phyloP scores from a whole-genome alignment of 2,329 filamentous ascomycete genomes.

The Botrytis fabae region DNA sequence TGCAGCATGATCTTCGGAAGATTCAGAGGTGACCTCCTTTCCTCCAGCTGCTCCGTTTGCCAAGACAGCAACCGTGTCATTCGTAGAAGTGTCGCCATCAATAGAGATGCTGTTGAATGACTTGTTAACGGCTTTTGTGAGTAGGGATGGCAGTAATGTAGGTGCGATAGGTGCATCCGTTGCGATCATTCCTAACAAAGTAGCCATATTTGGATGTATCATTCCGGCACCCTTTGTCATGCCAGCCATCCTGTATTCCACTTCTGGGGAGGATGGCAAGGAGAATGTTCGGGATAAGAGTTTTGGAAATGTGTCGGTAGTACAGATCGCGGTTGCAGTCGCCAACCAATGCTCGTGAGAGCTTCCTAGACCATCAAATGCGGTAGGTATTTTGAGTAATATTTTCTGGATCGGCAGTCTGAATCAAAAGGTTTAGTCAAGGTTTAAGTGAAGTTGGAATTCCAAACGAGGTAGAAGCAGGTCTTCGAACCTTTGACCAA shows the following conservation, averaged over 20 bases:
- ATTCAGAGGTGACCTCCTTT: conserved; percentile 55
- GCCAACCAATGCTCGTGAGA: conserved; percentile 82
- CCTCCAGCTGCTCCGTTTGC: conserved; percentile 92
- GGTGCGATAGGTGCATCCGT: conserved; percentile 84
- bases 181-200: conserved; percentile 82
- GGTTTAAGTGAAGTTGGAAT: not conserved
- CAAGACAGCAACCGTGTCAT: conserved; percentile 92
- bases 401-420: conserved; percentile 92
- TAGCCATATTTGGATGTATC: conserved; percentile 99
- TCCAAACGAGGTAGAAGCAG: not conserved
- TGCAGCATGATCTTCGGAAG: conserved; percentile 64
- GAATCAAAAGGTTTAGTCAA: conserved; percentile 17
- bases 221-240: conserved; percentile 98
- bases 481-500: conserved; percentile 72
- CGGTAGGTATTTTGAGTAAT: conserved; percentile 74
- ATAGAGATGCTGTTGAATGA: conserved; percentile 98
- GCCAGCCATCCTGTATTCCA: conserved; percentile 80
- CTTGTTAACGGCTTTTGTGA: conserved; percentile 72
- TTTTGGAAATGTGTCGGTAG: conserved; percentile 96
- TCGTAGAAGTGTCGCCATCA: conserved; percentile 95
- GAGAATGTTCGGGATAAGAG: conserved; percentile 81
- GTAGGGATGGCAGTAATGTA: conserved; percentile 64
- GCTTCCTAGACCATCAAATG: conserved; percentile 67
- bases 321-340: conserved; percentile 88
- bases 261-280: conserved; percentile 71